phyloP scores from a whole-genome alignment of 1,139 yeast species.

The Saccharomycopsis hybrid region DNA sequence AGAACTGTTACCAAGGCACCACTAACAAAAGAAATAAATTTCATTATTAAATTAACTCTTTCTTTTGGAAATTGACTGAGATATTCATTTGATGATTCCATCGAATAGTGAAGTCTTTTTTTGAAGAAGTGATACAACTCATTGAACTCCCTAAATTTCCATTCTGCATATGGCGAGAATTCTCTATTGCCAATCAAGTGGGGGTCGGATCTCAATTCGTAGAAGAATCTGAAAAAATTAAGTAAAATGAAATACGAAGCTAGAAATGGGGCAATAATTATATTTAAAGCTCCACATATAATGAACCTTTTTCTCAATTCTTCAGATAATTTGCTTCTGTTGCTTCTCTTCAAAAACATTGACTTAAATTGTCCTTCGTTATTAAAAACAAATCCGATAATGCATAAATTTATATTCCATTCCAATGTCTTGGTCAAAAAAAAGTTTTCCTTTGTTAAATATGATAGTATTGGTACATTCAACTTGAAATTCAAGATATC shows the following conservation, averaged over 20 bases:
- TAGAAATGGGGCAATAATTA: constrained; percentile 77
- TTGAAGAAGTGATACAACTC: constrained; percentile 86
- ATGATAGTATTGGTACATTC: constrained; percentile 39
- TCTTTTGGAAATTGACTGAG: constrained; percentile 92
- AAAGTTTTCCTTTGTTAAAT: constrained; percentile 23
- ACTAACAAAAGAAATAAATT: constrained; percentile 66
- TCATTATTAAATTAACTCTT: constrained; percentile 54
- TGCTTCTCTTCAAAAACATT: constrained; percentile 62
- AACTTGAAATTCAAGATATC: constrained; percentile 63
- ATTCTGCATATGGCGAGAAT: constrained; percentile 89
- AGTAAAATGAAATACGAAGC: constrained; percentile 75
- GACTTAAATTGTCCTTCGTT: constrained; percentile 79
- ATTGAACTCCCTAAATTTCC: constrained; percentile 92
- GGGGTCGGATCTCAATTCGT: constrained; percentile 88
- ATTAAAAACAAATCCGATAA: constrained; percentile 80
- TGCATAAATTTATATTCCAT: constrained; percentile 87
- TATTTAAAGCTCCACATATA: constrained; percentile 80
- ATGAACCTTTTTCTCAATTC: constrained; percentile 75
- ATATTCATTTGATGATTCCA: constrained; percentile 73
- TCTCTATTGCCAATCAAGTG: constrained; percentile 79
- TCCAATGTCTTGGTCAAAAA: constrained; percentile 82
- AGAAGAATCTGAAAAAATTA: constrained; percentile 85
- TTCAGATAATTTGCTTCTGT: constrained; percentile 57
- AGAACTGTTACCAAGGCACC: constrained; percentile 89
- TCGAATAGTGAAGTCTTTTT: constrained; percentile 68